Evolutionary conservation across 2,329 filamentous ascomycete genomes (phyloP).

Genomic region (Neurospora sp.): DNA sequence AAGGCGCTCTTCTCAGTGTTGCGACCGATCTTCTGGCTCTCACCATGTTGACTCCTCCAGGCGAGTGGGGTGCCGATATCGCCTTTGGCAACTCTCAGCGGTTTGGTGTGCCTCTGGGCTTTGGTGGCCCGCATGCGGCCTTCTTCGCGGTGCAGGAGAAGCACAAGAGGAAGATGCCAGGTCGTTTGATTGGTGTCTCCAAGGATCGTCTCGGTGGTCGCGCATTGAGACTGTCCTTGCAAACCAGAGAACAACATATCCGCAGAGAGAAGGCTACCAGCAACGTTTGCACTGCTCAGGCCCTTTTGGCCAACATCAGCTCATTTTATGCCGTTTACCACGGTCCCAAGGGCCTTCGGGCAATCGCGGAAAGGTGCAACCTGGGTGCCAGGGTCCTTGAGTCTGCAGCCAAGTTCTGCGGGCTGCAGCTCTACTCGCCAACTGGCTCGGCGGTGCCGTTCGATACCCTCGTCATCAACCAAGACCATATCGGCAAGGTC

Average conservation of each 20-base stretch:
- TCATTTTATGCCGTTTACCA: constrained; percentile 94
- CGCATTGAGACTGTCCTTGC: constrained; percentile 74
- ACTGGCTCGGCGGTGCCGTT: constrained; percentile 56
- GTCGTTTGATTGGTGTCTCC: constrained; percentile 80
- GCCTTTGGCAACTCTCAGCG: constrained; percentile 89
- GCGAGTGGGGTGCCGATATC: constrained; percentile 91
- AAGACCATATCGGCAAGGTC: constrained; percentile 29
- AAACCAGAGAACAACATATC: constrained; percentile 94
- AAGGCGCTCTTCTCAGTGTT: constrained; percentile 72
- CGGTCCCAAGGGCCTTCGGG: constrained; percentile 71
- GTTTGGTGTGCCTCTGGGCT: constrained; percentile 85
- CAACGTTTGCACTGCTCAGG: constrained; percentile 95
- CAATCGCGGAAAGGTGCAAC: constrained; percentile 71
- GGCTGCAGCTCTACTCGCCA: constrained; percentile 32
- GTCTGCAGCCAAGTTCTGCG: constrained; percentile 42
- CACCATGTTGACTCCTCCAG: constrained; percentile 79
- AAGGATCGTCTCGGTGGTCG: constrained; percentile 78
- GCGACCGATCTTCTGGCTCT: constrained; percentile 84
- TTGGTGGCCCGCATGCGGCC: constrained; percentile 88
- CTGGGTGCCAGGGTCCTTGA: constrained; percentile 62
- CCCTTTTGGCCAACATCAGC: constrained; percentile 88
- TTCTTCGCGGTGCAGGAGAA: constrained; percentile 91
- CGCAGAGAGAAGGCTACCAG: constrained; percentile 93
- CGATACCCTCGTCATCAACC: constrained; percentile 67
- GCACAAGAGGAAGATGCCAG: constrained; percentile 90